Base-by-base conservation (phyloP, 1,284 basidiomycete genomes). In the Cystobasidium pallidum region DNA sequence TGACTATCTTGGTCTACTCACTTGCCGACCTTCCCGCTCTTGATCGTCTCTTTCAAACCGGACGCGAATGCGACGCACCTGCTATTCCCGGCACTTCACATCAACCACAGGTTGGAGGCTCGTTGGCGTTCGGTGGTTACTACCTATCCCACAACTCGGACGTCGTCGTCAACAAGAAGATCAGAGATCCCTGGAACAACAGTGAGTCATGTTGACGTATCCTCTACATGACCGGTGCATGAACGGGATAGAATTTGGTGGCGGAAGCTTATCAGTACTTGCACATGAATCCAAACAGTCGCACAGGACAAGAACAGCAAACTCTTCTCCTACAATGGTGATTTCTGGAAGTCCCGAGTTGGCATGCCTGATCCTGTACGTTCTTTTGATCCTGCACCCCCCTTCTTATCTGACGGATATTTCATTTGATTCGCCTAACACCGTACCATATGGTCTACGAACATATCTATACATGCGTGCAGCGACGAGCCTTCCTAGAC, bases 161-260 rank as follows among this genome's bases (percentile, higher is more conserved):
- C 47, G 70, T 71, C n/a, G 70, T 71, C 21, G 70, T 71, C 49
- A 71, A 71, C 70, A 71, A 71, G 70, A 52, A 58, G 34, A 71
- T 65, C 59, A 57, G 30, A 36, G 59, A 71, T 30, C 70, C 70
- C 8, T 71, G 70, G 70, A 71, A 71, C 45, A 45, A 54, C 10
- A 41, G 52, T 57, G 52, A 45, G 66, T 55, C 51, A 24, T n/a
- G 32, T 26, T 19, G n/a, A 7, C 4, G 13, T 39, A 7, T 3
- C 10, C 32, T 32, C 24, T 58, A 10, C 57, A n/a, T 59, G 39
- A n/a, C n/a, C n/a, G n/a, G n/a, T n/a, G n/a, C n/a, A n/a, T n/a
- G n/a, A n/a, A n/a, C n/a, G n/a, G n/a, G n/a, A n/a, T n/a, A n/a
- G n/a, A n/a, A n/a, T n/a, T n/a, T n/a, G 10, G 17, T 32, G 19